Evolutionary conservation across 257 asterid species (phyloP).

Genomic region (Plantago elongata): DNA sequence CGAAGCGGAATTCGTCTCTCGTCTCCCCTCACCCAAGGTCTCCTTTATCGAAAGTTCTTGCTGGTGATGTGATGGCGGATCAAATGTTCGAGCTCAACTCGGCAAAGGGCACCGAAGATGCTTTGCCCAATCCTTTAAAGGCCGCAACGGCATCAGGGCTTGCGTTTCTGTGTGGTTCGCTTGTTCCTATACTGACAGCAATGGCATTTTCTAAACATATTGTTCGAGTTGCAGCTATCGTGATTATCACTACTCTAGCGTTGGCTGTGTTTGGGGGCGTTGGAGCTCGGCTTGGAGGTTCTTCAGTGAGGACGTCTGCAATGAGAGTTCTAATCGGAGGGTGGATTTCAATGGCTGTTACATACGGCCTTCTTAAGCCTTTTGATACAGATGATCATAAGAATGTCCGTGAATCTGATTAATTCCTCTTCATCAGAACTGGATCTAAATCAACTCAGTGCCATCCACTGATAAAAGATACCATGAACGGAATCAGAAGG

Average conservation of each 20-base stretch:
- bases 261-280: constrained; percentile 39
- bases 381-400: constrained; percentile 30
- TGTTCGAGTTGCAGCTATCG: constrained; percentile 30
- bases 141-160: constrained; percentile 49
- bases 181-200: constrained; percentile 42
- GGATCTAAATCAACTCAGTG: no score
- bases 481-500: no score
- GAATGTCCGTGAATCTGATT: not conserved
- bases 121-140: constrained; percentile 42
- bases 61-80: constrained; percentile 2
- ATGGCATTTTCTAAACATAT: constrained; percentile 21
- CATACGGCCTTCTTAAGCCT: constrained; percentile 51
- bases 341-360: constrained; percentile 61
- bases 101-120: constrained; percentile 4
- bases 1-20: not conserved
- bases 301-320: constrained; percentile 41
- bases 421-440: not conserved
- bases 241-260: constrained; percentile 32
- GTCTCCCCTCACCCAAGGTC: constrained; percentile 28
- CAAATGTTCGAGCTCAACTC: not conserved
- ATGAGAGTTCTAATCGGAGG: constrained; percentile 53
- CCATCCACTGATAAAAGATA: no score
- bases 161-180: constrained; percentile 49
- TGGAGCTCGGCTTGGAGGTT: constrained; percentile 55
- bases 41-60: constrained; percentile 32